Conservation (phyloP, 106 monocot species). For the Hemerocallis citrina region DNA sequence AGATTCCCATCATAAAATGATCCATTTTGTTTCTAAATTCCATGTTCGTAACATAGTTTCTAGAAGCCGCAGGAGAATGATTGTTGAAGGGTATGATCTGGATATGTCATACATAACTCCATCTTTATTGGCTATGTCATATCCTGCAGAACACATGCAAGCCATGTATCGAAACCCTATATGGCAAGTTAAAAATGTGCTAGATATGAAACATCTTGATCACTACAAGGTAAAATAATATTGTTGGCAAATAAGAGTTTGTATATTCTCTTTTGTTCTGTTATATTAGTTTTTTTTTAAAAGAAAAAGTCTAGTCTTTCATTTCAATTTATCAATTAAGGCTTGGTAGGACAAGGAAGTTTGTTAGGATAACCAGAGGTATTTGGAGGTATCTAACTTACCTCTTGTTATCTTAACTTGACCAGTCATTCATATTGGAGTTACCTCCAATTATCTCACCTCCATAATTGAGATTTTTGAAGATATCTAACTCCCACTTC, state of each 20-base stretch:
- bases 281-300: no score
- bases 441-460: no score
- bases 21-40: conserved; percentile 18
- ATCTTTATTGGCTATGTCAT: conserved; percentile 48
- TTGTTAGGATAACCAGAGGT: no score
- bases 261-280: no score
- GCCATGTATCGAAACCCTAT: conserved; percentile 57
- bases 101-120: conserved; percentile 63
- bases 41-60: conserved; percentile 39
- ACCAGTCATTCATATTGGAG: no score
- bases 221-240: conserved; percentile 36
- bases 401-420: no score
- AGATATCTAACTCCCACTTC: no score
- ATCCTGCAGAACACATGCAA: conserved; percentile 38
- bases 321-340: no score
- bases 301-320: no score
- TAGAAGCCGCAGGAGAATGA: conserved; percentile 38
- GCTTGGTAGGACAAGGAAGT: no score
- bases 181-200: conserved; percentile 49
- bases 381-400: no score
- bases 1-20: conserved; percentile 12
- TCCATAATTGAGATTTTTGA: no score
- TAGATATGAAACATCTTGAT: conserved; percentile 42
- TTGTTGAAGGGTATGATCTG: conserved; percentile 43
- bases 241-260: neutral